Percentiles rank a stretch among this genome's conserved stretches.
These are phyloP conservation scores for Pythium sp. DNA, from an alignment of 352 stramenopile genomes.

Conservation along the genomic window DNA sequence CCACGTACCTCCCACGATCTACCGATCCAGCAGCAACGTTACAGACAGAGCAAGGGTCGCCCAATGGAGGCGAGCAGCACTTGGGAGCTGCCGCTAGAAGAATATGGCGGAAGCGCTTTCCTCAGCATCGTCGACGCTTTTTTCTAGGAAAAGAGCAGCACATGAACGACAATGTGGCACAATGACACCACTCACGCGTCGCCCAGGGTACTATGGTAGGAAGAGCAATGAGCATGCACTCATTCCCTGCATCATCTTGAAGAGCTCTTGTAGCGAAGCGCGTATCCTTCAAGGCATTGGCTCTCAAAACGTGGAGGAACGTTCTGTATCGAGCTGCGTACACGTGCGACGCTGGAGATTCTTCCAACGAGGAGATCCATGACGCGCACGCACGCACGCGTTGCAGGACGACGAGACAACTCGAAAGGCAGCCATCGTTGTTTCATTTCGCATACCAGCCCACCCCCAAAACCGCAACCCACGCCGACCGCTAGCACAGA, in stretches of 20 bases:
- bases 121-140: no score
- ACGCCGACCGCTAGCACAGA: background rate
- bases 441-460: conserved; percentile 13
- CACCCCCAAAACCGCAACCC: background rate
- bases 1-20: no score
- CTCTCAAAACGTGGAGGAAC: background rate
- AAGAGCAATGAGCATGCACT: no score
- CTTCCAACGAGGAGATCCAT: background rate
- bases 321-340: background rate
- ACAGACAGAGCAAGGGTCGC: no score
- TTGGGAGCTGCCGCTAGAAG: no score
- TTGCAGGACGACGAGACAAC: background rate
- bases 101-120: no score
- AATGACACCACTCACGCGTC: no score
- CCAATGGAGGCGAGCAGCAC: no score
- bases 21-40: no score
- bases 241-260: background rate
- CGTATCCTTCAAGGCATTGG: background rate
- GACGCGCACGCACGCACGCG: conserved; percentile 3
- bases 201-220: no score
- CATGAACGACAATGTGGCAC: no score
- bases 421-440: conserved; percentile 7
- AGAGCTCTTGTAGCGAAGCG: background rate
- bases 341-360: background rate
- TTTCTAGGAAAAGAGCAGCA: no score